Percentiles rank a stretch among this genome's conserved stretches.
phyloP scores from a whole-genome alignment of 2,329 filamentous ascomycete genomes.

The Trichoderma simmonsii region DNA sequence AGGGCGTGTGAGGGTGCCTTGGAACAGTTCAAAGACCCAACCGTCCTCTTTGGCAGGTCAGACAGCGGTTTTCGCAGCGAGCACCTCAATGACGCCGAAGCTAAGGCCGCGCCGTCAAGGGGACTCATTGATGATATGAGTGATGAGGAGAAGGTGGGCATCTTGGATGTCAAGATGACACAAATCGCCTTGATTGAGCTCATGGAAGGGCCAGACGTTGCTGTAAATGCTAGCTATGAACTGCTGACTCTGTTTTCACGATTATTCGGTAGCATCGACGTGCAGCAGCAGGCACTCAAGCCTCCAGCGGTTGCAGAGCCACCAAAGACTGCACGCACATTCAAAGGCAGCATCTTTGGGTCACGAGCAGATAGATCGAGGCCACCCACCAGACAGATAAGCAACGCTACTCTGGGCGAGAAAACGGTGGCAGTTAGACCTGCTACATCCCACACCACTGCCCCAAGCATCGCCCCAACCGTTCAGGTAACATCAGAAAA shows the following conservation, averaged over 20 bases:
- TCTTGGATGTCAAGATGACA: conserved; percentile 95
- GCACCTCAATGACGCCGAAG: conserved; percentile 58
- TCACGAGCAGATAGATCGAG: conserved; percentile 46
- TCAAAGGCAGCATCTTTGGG: conserved; percentile 77
- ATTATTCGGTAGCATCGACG: conserved; percentile 63
- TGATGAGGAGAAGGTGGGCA: conserved; percentile 75
- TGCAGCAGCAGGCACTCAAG: conserved; percentile 41
- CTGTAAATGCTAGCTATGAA: conserved; percentile 85
- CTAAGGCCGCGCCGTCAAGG: conserved; percentile 26
- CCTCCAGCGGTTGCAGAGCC: conserved; percentile 47
- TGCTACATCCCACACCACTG: conserved; percentile 45
- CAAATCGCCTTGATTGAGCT: conserved; percentile 82
- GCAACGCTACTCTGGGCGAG: conserved; percentile 35
- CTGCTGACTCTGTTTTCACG: conserved; percentile 77
- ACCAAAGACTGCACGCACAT: conserved; percentile 67
- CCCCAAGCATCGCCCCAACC: conserved; percentile 45
- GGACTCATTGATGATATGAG: conserved; percentile 77
- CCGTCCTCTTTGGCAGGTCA: conserved; percentile 64
- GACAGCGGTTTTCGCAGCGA: conserved; percentile 60
- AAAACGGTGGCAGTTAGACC: conserved; percentile 33
- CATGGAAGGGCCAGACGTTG: conserved; percentile 76
- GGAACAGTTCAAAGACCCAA: conserved; percentile 76
- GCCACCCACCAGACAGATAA: conserved; percentile 42
- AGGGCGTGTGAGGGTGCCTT: conserved; percentile 87
- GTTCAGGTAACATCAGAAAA: conserved; percentile 75